Evolutionary conservation across 805 yeast species (phyloP).

Genomic region (Pichia cephalocereana): DNA sequence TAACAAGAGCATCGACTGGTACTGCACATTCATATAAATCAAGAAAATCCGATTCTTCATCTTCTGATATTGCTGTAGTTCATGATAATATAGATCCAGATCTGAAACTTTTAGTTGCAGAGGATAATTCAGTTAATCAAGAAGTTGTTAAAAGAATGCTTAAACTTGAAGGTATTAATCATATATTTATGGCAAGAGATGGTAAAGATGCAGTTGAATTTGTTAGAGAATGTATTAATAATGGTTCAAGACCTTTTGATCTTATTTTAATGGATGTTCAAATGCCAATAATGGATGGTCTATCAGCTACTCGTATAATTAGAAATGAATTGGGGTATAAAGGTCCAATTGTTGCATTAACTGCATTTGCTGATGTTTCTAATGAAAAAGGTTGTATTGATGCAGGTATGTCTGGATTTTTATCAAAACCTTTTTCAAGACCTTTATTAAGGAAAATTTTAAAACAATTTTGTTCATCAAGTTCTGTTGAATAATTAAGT

Average conservation of each 20-base stretch:
- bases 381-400: slow-evolving; percentile 78
- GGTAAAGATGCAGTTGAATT: slow-evolving; percentile 81
- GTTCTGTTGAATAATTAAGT: background rate
- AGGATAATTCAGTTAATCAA: slow-evolving; percentile 89
- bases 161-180: slow-evolving; percentile 65
- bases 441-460: slow-evolving; percentile 53
- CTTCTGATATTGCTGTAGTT: slow-evolving; percentile 5
- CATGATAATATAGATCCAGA: background rate
- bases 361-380: slow-evolving; percentile 92
- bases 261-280: slow-evolving; percentile 94
- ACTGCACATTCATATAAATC: slow-evolving; percentile 34
- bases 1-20: slow-evolving; percentile 42
- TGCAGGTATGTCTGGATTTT: slow-evolving; percentile 89
- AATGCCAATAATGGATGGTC: slow-evolving; percentile 92
- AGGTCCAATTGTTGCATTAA: slow-evolving; percentile 83
- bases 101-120: slow-evolving; percentile 70
- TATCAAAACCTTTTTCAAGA: slow-evolving; percentile 81
- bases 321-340: slow-evolving; percentile 50
- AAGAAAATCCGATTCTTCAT: slow-evolving; percentile 15
- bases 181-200: slow-evolving; percentile 74
- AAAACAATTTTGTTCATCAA: slow-evolving; percentile 31
- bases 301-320: slow-evolving; percentile 69
- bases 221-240: slow-evolving; percentile 40
- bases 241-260: slow-evolving; percentile 40
- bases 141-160: slow-evolving; percentile 90